A percentile compares a stretch with the other conserved stretches of the same genome.
phyloP scores from a whole-genome alignment of 768 basidiomycete genomes.

The Hebeloma cylindrosporum region DNA sequence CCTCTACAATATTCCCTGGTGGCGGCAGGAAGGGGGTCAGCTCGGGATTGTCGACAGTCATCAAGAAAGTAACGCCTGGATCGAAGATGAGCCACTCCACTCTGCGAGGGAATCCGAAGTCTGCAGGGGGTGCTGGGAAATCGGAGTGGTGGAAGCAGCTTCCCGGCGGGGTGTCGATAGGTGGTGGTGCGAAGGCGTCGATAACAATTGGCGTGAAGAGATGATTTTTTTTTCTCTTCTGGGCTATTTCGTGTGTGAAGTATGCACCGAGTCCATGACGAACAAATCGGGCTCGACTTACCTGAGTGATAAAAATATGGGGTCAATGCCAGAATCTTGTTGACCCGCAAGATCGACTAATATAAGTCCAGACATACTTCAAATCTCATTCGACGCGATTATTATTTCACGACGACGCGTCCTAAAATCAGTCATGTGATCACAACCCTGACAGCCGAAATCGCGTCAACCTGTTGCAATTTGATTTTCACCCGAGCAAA shows the following conservation, averaged over 20 bases:
- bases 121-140: conserved; percentile 17
- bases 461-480: conserved; percentile 23
- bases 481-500: too few species aligned
- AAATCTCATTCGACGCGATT: too few species aligned
- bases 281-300: too few species aligned
- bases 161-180: conserved; percentile 17
- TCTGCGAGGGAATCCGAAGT: too few species aligned
- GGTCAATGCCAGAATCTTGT: too few species aligned
- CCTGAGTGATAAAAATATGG: too few species aligned
- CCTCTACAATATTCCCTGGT: conserved; percentile 38
- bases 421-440: neutral
- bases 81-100: too few species aligned
- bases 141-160: conserved; percentile 50
- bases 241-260: neutral
- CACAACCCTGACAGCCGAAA: conserved; percentile 5
- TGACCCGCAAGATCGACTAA: too few species aligned
- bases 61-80: conserved; percentile 13
- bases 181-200: conserved; percentile 21
- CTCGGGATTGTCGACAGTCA: conserved; percentile 57
- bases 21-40: conserved; percentile 65
- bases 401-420: too few species aligned
- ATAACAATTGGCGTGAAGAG: conserved; percentile 12
- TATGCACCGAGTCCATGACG: neutral
- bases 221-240: neutral
- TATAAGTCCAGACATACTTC: too few species aligned